phyloP scores from a whole-genome alignment of 202 grass and related monocot genomes.

The Panicum virgatum region DNA sequence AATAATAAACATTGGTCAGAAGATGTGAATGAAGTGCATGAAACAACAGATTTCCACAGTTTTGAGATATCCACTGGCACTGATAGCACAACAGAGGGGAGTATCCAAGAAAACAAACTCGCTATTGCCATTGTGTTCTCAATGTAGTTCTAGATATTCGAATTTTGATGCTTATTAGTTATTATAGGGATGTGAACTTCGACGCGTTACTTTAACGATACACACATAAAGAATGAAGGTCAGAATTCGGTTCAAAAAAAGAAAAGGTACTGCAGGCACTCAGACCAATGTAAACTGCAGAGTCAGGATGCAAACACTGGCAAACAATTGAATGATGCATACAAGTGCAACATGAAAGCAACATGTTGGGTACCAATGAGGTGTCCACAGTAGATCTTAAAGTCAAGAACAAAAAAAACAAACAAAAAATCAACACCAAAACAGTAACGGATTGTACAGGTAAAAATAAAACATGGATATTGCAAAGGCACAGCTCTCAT shows the following conservation, averaged over 20 bases:
- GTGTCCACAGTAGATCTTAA: slow-evolving; percentile 16
- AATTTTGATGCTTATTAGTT: slow-evolving; percentile 16
- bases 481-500: slow-evolving; percentile 8
- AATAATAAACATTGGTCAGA: slow-evolving; percentile 34
- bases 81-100: neutral
- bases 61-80: slow-evolving; percentile 13
- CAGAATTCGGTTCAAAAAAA: neutral
- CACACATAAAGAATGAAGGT: slow-evolving; percentile 4
- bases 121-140: neutral
- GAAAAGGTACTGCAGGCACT: neutral
- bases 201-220: neutral
- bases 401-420: neutral
- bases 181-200: slow-evolving; percentile 9
- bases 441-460: slow-evolving; percentile 12
- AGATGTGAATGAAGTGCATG: slow-evolving; percentile 8
- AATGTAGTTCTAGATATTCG: neutral
- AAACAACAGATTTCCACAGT: slow-evolving; percentile 28
- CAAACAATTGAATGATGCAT: neutral
- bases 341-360: slow-evolving; percentile 11
- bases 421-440: neutral
- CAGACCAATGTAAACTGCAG: slow-evolving; percentile 10
- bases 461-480: neutral
- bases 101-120: slow-evolving; percentile 10
- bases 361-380: slow-evolving; percentile 1
- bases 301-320: neutral